Percentiles rank a stretch among this genome's conserved stretches.
These are phyloP conservation scores for Cynanchum wilfordii DNA, from an alignment of 257 asterid genomes.

Conservation along the genomic window DNA sequence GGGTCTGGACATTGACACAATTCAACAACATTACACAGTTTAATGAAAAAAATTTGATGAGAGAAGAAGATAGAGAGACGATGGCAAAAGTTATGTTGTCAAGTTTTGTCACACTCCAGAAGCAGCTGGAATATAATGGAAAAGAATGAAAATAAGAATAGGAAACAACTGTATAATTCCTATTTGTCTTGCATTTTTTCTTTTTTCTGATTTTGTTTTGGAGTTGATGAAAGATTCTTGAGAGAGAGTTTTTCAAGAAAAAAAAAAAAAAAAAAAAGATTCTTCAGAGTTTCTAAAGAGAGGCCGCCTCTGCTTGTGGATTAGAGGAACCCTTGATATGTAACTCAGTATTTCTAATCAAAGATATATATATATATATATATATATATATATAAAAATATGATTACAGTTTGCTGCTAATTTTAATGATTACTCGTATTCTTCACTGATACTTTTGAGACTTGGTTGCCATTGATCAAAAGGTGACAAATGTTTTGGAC, in stretches of 20 bases:
- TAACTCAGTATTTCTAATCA: not conserved
- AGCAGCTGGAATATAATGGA: slow-evolving; percentile 9
- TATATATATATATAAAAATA: too few relatives aligned
- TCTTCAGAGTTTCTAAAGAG: not conserved
- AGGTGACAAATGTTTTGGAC: slow-evolving; percentile 18
- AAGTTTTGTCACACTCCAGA: slow-evolving; percentile 7
- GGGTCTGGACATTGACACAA: slow-evolving; percentile 49
- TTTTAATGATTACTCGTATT: not conserved
- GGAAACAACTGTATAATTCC: slow-evolving; percentile 9
- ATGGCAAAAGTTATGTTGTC: not conserved
- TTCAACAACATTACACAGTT: slow-evolving; percentile 48
- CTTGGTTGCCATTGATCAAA: slow-evolving; percentile 31
- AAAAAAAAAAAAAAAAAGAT: not conserved
- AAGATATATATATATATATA: not conserved
- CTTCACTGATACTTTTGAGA: slow-evolving; percentile 23
- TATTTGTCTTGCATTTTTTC: slow-evolving; percentile 13
- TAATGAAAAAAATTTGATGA: slow-evolving; percentile 1
- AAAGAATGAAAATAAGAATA: slow-evolving; percentile 15
- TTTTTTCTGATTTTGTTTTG: slow-evolving; percentile 6
- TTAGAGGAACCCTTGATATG: not conserved
- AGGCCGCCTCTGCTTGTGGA: not conserved
- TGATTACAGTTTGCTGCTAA: slow-evolving; percentile 1
- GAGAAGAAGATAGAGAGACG: not conserved
- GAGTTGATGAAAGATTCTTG: slow-evolving; percentile 17
- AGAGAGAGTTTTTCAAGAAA: not conserved